These are phyloP conservation scores for Spathaspora sp. DNA, from an alignment of 805 yeast species.

Conservation along the genomic window DNA sequence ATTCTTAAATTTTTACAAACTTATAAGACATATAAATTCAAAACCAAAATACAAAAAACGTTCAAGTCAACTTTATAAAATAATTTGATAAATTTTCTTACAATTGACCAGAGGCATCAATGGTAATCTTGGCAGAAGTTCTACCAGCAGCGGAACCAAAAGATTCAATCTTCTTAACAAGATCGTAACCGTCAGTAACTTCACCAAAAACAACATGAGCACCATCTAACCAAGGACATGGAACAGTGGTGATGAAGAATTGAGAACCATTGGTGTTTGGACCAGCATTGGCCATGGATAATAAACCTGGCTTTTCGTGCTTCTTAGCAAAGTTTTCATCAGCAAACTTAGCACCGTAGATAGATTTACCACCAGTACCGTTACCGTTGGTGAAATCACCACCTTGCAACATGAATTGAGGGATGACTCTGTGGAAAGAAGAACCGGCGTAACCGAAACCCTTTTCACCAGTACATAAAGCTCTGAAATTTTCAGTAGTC, in stretches of 20 bases:
- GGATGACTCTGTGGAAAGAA: conserved; percentile 94
- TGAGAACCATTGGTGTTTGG: conserved; percentile 92
- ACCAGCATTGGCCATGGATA: conserved; percentile 93
- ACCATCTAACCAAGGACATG: conserved; percentile 77
- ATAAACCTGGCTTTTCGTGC: conserved; percentile 76
- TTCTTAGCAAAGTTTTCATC: conserved; percentile 68
- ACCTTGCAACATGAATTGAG: conserved; percentile 94
- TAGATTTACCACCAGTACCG: conserved; percentile 92
- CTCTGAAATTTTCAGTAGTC: conserved; percentile 79
- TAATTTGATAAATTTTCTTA: conserved; percentile 13
- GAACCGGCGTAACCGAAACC: conserved; percentile 87
- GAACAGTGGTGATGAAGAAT: conserved; percentile 81
- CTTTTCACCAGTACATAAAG: conserved; percentile 86
- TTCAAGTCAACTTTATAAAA: not conserved
- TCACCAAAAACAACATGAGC: conserved; percentile 79
- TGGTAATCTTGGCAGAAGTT: conserved; percentile 59
- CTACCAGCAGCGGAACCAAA: conserved; percentile 67
- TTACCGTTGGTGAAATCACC: conserved; percentile 57
- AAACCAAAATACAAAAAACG: not conserved
- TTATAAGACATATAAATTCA: not conserved
- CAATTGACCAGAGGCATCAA: conserved; percentile 60
- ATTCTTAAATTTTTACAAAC: not conserved
- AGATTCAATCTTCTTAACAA: conserved; percentile 57
- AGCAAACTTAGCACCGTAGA: conserved; percentile 66
- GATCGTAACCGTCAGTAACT: conserved; percentile 60